These are phyloP conservation scores for Euphorbia schlechtendalii DNA, from an alignment of 441 rosid species.

Conservation along the genomic window DNA sequence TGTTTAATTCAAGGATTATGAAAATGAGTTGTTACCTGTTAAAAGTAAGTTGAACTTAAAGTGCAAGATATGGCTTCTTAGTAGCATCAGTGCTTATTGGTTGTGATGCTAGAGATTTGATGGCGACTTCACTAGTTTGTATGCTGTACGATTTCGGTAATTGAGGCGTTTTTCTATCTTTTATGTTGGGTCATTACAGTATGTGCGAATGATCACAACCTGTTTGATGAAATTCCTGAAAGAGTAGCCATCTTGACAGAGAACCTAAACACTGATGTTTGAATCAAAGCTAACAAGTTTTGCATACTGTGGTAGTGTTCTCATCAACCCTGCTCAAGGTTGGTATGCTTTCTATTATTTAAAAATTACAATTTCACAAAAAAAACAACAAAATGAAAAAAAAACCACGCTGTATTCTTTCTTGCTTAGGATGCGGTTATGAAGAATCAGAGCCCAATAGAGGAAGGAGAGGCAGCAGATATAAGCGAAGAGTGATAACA, in stretches of 20 bases:
- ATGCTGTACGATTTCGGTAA: no score
- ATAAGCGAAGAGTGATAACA: constrained; percentile 37
- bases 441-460: constrained; percentile 29
- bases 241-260: no score
- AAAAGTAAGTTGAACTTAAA: no score
- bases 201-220: not conserved
- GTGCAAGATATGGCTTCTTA: no score
- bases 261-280: not conserved
- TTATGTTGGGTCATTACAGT: no score
- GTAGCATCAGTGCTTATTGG: no score
- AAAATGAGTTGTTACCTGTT: no score
- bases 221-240: constrained; percentile 29
- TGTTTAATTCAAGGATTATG: no score
- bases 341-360: constrained; percentile 22
- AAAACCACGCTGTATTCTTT: not conserved
- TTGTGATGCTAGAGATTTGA: no score
- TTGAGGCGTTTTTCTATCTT: no score
- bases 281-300: not conserved
- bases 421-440: not conserved
- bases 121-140: no score
- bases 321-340: constrained; percentile 12
- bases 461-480: constrained; percentile 35
- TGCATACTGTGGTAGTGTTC: not conserved
- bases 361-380: constrained; percentile 16
- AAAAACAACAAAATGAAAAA: not conserved